Percentiles rank a stretch among this genome's conserved stretches.
These are phyloP conservation scores for Phlebiopsis gigantea DNA, from an alignment of 768 basidiomycete genomes.

Conservation along the genomic window DNA sequence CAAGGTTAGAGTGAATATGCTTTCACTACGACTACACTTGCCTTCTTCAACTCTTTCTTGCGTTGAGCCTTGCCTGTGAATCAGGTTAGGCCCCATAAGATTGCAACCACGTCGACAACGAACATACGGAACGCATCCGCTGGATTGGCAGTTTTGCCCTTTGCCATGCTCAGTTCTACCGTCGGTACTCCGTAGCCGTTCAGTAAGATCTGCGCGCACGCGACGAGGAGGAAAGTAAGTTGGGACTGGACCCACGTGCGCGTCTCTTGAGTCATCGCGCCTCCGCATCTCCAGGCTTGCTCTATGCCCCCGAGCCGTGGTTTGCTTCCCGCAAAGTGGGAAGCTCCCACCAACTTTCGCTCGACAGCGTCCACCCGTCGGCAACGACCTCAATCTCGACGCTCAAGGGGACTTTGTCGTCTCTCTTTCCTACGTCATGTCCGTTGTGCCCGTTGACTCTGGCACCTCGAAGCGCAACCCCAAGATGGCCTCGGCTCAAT, in stretches of 20 bases:
- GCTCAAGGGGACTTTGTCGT: constrained; percentile 23
- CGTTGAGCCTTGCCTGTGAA: constrained; percentile 79
- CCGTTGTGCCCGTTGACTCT: constrained; percentile 17
- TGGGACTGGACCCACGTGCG: constrained; percentile 19
- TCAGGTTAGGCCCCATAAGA: background rate
- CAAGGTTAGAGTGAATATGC: constrained; percentile 6
- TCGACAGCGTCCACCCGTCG: constrained; percentile 4
- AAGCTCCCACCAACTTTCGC: constrained; percentile 27
- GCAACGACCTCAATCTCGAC: background rate
- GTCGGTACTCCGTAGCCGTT: background rate
- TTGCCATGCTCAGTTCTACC: constrained; percentile 52
- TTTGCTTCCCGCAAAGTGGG: constrained; percentile 44
- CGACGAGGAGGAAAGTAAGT: background rate
- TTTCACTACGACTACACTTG: constrained; percentile 26
- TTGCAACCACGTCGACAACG: background rate
- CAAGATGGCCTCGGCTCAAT: constrained; percentile 67
- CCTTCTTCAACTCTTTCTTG: constrained; percentile 96
- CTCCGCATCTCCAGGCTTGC: constrained; percentile 6
- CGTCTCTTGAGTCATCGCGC: constrained; percentile 23
- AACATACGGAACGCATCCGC: constrained; percentile 88
- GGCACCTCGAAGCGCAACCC: constrained; percentile 48
- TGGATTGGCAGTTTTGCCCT: constrained; percentile 83
- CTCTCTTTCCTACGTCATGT: constrained; percentile 18
- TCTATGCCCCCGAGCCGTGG: constrained; percentile 21
- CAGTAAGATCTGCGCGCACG: background rate